phyloP scores from a whole-genome alignment of 768 basidiomycete species.

The Favolaschia claudopus region DNA sequence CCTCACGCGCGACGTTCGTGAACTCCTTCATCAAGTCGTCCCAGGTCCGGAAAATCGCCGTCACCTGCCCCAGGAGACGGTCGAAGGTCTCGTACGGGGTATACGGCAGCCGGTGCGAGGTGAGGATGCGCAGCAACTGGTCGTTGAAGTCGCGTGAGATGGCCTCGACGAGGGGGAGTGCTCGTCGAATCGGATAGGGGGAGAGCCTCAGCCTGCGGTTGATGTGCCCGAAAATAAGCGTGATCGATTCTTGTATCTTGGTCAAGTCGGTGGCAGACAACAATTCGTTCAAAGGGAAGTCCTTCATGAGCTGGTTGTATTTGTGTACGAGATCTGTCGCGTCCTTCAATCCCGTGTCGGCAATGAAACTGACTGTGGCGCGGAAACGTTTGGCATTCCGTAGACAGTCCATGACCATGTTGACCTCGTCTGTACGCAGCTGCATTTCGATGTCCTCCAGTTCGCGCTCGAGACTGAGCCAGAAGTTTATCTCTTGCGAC shows the following conservation, averaged over 20 bases:
- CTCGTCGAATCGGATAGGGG: constrained; percentile 95
- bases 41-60: constrained; percentile 85
- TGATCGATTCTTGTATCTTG: constrained; percentile 90
- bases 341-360: constrained; percentile 96
- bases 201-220: constrained; percentile 96
- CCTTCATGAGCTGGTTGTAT: constrained; percentile 98
- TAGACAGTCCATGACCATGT: constrained; percentile 92
- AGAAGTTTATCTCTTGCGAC: constrained; percentile 99
- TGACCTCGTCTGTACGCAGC: constrained; percentile 89
- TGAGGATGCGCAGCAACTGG: constrained; percentile 88
- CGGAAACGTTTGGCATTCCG: constrained; percentile 97
- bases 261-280: constrained; percentile 95
- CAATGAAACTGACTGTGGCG: constrained; percentile 96
- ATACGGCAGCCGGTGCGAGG: constrained; percentile 90
- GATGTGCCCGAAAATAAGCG: constrained; percentile 90
- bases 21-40: constrained; percentile 93
- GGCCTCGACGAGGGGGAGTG: constrained; percentile 95
- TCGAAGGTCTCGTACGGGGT: constrained; percentile 96
- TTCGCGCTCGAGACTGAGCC: constrained; percentile 93
- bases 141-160: constrained; percentile 98
- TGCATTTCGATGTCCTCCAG: constrained; percentile 94
- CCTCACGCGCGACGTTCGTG: constrained; percentile 91
- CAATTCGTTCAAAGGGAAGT: constrained; percentile 96
- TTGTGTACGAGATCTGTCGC: constrained; percentile 95
- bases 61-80: constrained; percentile 76